These are phyloP conservation scores for Citrullus colocynthis DNA, from an alignment of 306 rosid genomes.

Conservation along the genomic window DNA sequence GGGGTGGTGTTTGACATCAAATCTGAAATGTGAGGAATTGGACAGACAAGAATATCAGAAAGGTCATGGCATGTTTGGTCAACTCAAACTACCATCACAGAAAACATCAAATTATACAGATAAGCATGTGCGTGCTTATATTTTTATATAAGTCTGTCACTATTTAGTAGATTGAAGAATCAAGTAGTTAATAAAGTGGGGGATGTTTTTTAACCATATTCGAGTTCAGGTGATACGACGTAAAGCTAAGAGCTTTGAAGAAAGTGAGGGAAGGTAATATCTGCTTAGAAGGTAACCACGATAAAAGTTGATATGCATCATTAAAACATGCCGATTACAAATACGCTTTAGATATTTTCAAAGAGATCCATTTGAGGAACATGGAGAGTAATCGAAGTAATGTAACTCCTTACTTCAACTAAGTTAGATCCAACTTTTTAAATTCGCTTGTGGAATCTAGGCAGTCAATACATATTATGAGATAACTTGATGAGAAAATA, in stretches of 20 bases:
- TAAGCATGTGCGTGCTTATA: background rate
- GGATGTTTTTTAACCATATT: background rate
- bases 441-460: background rate
- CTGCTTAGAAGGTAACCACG: background rate
- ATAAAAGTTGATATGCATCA: background rate
- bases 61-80: background rate
- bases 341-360: background rate
- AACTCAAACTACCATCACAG: background rate
- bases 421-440: background rate
- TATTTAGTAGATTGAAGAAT: background rate
- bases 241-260: background rate
- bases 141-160: background rate
- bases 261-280: background rate
- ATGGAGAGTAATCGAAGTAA: background rate
- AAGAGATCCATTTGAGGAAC: background rate
- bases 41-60: background rate
- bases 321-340: background rate
- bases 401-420: background rate
- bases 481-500: background rate
- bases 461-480: background rate
- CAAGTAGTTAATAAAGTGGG: background rate
- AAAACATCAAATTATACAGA: background rate
- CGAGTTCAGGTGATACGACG: background rate
- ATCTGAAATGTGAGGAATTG: constrained; percentile 23
- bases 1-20: constrained; percentile 19